These are phyloP conservation scores for Aspergillus conjunctus DNA, from an alignment of 495 filamentous ascomycete species.

Conservation along the genomic window DNA sequence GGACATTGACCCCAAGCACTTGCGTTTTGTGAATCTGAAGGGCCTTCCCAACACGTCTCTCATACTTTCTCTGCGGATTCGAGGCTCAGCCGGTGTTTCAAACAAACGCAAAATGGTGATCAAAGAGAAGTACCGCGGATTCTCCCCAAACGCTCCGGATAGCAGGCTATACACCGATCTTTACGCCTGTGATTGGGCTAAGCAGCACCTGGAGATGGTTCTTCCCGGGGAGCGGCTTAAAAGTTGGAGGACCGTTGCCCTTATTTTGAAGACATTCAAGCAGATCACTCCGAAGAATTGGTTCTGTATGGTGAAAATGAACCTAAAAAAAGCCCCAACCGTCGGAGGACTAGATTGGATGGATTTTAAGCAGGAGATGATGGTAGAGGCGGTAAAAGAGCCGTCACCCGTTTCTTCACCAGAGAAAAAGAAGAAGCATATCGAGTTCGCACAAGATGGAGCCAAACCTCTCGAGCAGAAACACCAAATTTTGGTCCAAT, in stretches of 20 bases:
- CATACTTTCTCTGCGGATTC: constrained; percentile 27
- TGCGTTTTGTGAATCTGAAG: constrained; percentile 33
- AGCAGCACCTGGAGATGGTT: constrained; percentile 28
- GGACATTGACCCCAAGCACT: constrained; percentile 19
- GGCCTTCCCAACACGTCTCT: constrained; percentile 34
- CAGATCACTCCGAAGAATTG: constrained; percentile 28
- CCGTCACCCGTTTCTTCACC: background rate
- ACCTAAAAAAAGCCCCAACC: constrained; percentile 9
- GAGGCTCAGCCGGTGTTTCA: constrained; percentile 18
- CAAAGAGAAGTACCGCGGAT: constrained; percentile 26
- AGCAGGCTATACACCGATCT: constrained; percentile 29
- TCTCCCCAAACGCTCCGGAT: constrained; percentile 10
- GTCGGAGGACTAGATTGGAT: constrained; percentile 34
- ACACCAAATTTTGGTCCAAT: background rate
- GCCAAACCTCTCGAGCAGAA: background rate
- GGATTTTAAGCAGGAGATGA: constrained; percentile 16
- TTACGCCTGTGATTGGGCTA: constrained; percentile 15
- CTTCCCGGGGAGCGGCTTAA: constrained; percentile 27
- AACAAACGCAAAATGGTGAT: constrained; percentile 20
- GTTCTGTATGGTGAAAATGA: constrained; percentile 25
- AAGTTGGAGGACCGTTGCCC: constrained; percentile 35
- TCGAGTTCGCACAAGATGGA: background rate
- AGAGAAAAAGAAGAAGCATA: constrained; percentile 7
- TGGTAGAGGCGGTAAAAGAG: constrained; percentile 11
- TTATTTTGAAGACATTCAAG: constrained; percentile 36